Evolutionary conservation across 306 rosid species (phyloP).

Genomic region (Cicer yamashitae): DNA sequence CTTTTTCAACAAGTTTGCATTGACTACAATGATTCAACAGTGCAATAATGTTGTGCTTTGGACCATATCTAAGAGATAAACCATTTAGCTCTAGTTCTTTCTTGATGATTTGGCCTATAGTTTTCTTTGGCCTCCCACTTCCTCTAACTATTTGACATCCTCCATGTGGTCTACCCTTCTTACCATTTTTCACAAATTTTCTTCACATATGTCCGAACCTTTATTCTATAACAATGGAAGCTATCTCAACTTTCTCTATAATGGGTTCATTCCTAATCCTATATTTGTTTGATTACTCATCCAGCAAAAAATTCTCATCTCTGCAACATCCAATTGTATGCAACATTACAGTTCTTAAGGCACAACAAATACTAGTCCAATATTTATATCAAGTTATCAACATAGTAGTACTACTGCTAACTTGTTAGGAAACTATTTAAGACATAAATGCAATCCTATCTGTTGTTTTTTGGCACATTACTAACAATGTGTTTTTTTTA

Average conservation of each 20-base stretch:
- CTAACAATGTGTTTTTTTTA: slow-evolving; percentile 13
- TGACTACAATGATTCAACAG: background rate
- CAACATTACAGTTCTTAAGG: slow-evolving; percentile 13
- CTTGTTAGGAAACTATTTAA: slow-evolving; percentile 30
- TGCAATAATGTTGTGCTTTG: background rate
- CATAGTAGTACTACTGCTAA: slow-evolving; percentile 8
- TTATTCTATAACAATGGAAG: background rate
- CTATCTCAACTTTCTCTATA: background rate
- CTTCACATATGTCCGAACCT: background rate
- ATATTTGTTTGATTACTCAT: slow-evolving; percentile 7
- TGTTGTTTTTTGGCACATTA: slow-evolving; percentile 21
- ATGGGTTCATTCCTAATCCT: slow-evolving; percentile 10
- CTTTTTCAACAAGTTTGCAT: background rate
- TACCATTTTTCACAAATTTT: background rate
- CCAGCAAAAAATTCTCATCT: background rate
- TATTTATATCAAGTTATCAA: slow-evolving; percentile 17
- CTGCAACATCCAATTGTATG: background rate
- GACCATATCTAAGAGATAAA: background rate
- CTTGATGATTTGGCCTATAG: background rate
- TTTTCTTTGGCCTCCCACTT: slow-evolving; percentile 16
- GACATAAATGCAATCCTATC: slow-evolving; percentile 27
- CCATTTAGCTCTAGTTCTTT: background rate
- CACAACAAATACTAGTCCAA: slow-evolving; percentile 22
- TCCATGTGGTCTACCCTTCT: background rate
- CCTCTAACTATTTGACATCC: slow-evolving; percentile 15